A percentile compares a stretch with the other conserved stretches of the same genome.
phyloP scores from a whole-genome alignment of 257 asterid species.

The Petrea volubilis region DNA sequence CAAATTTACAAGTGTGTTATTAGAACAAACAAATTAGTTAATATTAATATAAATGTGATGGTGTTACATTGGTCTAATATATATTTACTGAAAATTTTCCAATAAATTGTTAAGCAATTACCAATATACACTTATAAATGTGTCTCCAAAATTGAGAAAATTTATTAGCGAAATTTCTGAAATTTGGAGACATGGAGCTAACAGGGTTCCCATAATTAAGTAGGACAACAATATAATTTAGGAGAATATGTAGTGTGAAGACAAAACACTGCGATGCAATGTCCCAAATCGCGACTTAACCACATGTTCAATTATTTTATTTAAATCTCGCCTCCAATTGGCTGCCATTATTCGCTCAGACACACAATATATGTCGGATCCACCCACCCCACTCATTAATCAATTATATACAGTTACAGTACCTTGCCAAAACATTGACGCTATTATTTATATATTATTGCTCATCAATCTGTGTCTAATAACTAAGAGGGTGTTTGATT shows the following conservation, averaged over 20 bases:
- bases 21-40: too few relatives aligned
- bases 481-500: too few relatives aligned
- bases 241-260: not conserved
- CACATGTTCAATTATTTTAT: constrained; percentile 18
- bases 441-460: too few relatives aligned
- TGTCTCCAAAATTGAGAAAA: too few relatives aligned
- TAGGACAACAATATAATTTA: not conserved
- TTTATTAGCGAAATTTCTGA: not conserved
- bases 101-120: too few relatives aligned
- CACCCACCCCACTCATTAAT: not conserved
- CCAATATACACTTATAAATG: too few relatives aligned
- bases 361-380: constrained; percentile 28
- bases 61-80: too few relatives aligned
- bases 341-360: constrained; percentile 12
- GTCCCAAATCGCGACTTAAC: not conserved
- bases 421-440: too few relatives aligned
- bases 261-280: not conserved
- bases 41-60: too few relatives aligned
- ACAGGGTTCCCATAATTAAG: not conserved
- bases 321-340: not conserved
- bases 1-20: too few relatives aligned
- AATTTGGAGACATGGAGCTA: not conserved
- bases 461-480: too few relatives aligned
- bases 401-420: not conserved
- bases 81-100: too few relatives aligned